Conservation (phyloP, 83 land plant genomes). For the Larix sibirica region DNA sequence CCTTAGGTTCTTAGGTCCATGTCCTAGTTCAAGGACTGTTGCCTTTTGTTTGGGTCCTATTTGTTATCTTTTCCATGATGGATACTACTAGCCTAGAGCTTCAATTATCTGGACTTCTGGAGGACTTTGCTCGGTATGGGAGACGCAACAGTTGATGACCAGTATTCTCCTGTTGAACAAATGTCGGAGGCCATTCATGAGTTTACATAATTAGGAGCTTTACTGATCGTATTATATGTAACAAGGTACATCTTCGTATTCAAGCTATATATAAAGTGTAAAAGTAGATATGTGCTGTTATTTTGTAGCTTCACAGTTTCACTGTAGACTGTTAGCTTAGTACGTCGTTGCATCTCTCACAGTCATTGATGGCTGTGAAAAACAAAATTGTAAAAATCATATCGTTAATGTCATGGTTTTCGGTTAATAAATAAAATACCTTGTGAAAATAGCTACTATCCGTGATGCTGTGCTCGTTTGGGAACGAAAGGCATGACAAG, state of each 20-base stretch:
- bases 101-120: neutral
- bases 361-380: neutral
- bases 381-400: neutral
- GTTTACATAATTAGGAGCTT: neutral
- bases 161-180: neutral
- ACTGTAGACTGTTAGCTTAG: neutral
- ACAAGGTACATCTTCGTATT: too few species aligned
- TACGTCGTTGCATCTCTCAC: neutral
- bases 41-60: neutral
- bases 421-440: neutral
- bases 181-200: neutral
- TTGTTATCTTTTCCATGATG: neutral
- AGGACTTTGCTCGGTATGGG: conserved; percentile 1
- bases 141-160: neutral
- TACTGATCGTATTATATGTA: too few species aligned
- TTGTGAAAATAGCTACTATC: neutral
- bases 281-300: neutral
- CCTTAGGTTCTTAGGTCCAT: too few species aligned
- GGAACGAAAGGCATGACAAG: neutral
- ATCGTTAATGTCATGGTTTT: neutral
- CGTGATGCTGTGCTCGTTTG: neutral
- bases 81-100: neutral
- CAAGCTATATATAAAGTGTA: neutral
- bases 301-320: neutral
- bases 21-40: neutral